Conservation (phyloP, 2,329 filamentous ascomycete genomes). For the Xylaria sp. region DNA sequence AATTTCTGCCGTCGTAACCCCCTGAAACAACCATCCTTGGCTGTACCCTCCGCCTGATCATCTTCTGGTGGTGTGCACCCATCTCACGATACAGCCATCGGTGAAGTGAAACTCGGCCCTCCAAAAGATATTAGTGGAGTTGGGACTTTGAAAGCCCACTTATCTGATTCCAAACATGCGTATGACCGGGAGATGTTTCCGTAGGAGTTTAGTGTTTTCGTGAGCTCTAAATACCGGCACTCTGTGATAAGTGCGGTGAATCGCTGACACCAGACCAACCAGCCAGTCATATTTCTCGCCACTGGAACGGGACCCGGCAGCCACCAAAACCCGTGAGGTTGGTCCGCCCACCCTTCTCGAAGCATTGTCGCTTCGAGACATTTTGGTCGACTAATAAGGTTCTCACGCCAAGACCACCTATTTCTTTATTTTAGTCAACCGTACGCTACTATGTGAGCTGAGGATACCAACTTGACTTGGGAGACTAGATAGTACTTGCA, state of each 20-base stretch:
- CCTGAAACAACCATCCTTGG: constrained; percentile 6
- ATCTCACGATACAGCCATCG: background rate
- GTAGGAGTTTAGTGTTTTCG: background rate
- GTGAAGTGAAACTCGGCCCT: background rate
- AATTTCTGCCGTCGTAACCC: background rate
- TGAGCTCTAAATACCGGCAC: constrained; percentile 27
- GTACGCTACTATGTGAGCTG: background rate
- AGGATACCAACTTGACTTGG: constrained; percentile 12
- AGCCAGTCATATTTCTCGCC: constrained; percentile 35
- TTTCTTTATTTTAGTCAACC: constrained; percentile 13
- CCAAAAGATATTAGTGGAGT: background rate
- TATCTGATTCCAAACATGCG: background rate
- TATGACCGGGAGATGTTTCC: background rate
- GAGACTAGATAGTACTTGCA: background rate
- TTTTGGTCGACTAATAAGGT: constrained; percentile 38
- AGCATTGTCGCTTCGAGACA: constrained; percentile 30
- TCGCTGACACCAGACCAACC: constrained; percentile 38
- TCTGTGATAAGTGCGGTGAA: constrained; percentile 6
- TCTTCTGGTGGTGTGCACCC: constrained; percentile 5
- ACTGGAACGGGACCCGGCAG: constrained; percentile 36
- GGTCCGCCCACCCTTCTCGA: constrained; percentile 35
- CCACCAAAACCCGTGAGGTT: constrained; percentile 38
- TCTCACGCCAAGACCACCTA: constrained; percentile 40
- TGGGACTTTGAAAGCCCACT: background rate
- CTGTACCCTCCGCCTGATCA: background rate